A percentile compares a stretch with the other conserved stretches of the same genome.
phyloP scores from a whole-genome alignment of 768 basidiomycete genomes.

The Suillus clintonianus region DNA sequence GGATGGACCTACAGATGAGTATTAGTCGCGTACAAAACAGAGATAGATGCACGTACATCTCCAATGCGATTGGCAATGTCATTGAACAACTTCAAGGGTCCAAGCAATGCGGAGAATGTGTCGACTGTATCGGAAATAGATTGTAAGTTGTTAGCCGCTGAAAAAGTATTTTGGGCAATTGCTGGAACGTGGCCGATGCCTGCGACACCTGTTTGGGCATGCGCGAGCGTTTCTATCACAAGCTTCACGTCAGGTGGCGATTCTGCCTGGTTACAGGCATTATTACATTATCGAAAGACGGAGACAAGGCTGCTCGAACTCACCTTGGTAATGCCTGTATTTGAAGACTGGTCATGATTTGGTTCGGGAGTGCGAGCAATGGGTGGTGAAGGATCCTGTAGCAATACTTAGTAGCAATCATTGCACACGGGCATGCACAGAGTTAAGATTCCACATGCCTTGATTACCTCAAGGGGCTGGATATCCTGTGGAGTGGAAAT shows the following conservation, averaged over 20 bases:
- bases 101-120: neutral
- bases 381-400: neutral
- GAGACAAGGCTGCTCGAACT: neutral
- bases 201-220: neutral
- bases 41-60: neutral
- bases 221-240: neutral
- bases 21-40: neutral
- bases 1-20: neutral
- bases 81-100: neutral
- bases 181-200: neutral
- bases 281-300: neutral
- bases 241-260: neutral
- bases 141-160: neutral
- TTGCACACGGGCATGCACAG: neutral
- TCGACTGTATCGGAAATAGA: neutral
- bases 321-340: no score
- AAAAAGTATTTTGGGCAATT: neutral
- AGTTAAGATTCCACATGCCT: no score
- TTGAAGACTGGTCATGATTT: neutral
- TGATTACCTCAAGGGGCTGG: no score
- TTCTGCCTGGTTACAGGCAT: neutral
- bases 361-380: neutral
- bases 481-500: neutral
- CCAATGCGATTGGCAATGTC: neutral
- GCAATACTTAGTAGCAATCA: neutral